phyloP scores from a whole-genome alignment of 108 stramenopile species.

The Cylindrotheca fusiformis region DNA sequence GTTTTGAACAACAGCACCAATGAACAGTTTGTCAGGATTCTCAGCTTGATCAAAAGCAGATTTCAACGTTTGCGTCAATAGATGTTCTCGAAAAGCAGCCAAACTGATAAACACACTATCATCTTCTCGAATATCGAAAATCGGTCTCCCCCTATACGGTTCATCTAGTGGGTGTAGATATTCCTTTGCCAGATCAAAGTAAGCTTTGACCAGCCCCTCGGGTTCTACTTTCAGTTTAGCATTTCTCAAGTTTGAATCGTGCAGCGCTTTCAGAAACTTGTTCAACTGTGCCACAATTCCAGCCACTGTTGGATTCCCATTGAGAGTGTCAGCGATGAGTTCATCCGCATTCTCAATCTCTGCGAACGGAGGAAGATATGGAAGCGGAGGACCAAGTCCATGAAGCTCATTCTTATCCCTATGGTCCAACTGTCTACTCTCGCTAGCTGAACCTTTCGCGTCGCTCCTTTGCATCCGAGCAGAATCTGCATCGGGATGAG shows the following conservation, averaged over 20 bases:
- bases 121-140: constrained; percentile 72
- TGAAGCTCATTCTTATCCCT: no score
- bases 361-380: constrained; percentile 28
- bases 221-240: constrained; percentile 18
- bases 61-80: constrained; percentile 73
- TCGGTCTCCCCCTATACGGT: constrained; percentile 44
- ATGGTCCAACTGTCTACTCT: no score
- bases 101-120: constrained; percentile 79
- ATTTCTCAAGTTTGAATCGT: constrained; percentile 31
- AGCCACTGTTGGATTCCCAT: constrained; percentile 49
- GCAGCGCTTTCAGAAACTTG: constrained; percentile 40
- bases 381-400: constrained; percentile 20
- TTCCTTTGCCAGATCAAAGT: constrained; percentile 43
- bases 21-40: constrained; percentile 76
- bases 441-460: no score
- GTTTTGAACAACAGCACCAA: constrained; percentile 91
- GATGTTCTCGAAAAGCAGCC: constrained; percentile 89
- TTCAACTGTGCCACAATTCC: constrained; percentile 50
- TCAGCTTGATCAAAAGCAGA: constrained; percentile 76
- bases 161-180: constrained; percentile 47
- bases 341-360: constrained; percentile 21
- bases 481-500: constrained; percentile 8
- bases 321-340: constrained; percentile 38
- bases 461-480: no score
- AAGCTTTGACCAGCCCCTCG: constrained; percentile 37